phyloP scores from a whole-genome alignment of 2,329 filamentous ascomycete species.

The Cephalotrichum gorgonifer region DNA sequence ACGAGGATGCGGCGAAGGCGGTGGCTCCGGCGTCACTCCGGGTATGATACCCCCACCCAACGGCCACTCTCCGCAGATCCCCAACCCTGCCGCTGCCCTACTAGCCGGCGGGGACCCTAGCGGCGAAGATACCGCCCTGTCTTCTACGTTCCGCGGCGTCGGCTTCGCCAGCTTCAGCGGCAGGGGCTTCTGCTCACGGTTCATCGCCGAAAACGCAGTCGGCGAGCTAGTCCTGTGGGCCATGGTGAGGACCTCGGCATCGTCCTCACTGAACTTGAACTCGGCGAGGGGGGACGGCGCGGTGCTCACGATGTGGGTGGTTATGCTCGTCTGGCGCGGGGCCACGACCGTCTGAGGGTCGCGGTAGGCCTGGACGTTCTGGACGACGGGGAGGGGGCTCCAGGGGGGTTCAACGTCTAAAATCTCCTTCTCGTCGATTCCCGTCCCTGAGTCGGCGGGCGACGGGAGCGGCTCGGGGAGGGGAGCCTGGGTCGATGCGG shows the following conservation, averaged over 20 bases:
- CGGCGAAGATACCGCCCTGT: neutral
- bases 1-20: neutral
- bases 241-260: neutral
- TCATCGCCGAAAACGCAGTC: neutral
- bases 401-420: conserved; percentile 7
- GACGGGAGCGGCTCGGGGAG: conserved; percentile 27
- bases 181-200: neutral
- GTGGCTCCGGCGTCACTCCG: neutral
- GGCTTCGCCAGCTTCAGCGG: neutral
- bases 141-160: neutral
- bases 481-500: neutral
- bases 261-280: conserved; percentile 2
- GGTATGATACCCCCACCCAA: neutral
- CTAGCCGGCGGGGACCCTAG: neutral
- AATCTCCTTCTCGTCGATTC: conserved; percentile 27
- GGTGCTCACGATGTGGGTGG: conserved; percentile 31
- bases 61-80: neutral
- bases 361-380: conserved; percentile 36
- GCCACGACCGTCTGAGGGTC: conserved; percentile 37
- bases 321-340: conserved; percentile 35
- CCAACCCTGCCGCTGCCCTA: neutral
- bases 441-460: conserved; percentile 26
- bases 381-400: conserved; percentile 31
- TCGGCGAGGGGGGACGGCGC: conserved; percentile 1
- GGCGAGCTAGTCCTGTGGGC: neutral